Evolutionary conservation across 202 grass and related monocot species (phyloP), one percentile per base, ranked within the genome.

Genomic region (Tripidium arundinaceum): DNA sequence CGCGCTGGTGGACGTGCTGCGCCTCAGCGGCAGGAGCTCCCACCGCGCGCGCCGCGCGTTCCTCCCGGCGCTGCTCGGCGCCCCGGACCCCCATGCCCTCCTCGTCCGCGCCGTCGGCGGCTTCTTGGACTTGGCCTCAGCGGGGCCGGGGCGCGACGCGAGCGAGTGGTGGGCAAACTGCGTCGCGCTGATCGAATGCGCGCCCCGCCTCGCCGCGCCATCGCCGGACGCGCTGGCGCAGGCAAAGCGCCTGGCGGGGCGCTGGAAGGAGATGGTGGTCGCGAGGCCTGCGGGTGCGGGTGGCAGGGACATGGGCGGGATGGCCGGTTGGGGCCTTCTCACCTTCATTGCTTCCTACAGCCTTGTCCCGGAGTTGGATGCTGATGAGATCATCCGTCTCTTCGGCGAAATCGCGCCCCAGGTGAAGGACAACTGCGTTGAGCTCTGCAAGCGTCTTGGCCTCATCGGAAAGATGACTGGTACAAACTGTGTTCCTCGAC

Each of bases 181-280:
- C 26, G 45, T 26, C 38, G 47, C 26, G 45, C 41, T 87, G 67
- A 68, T 83, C 58, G 54, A 42, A 1, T 78, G 66, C 60, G 74
- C 26, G 45, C 74, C 45, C 36, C 11, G 28, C 11, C 79, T 82
- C 36, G n/a, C 39, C 4, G 45, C 61, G 58, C 58, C 67, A 6
- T 65, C 74, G 18, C 2, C 26, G 58, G 66, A n/a, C 66, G 71
- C 74, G 43, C 36, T 83, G 73, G 66, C 65, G 65, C 36, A 65
- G 66, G 85, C 85, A 16, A n/a, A 59, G n/a, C 26, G 46, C 15
- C 59, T 87, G 58, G 85, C 66, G 2, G 6, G 8, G 58, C 79
- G 26, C 26, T 87, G 85, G 85, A 82, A 82, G 79, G 85, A 87
- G 66, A 87, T 72, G 85, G 42, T 78, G 46, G 55, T 78, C 15